Base-by-base conservation (phyloP, 768 basidiomycete genomes). In the Boletus pseudo-olivaceus region DNA sequence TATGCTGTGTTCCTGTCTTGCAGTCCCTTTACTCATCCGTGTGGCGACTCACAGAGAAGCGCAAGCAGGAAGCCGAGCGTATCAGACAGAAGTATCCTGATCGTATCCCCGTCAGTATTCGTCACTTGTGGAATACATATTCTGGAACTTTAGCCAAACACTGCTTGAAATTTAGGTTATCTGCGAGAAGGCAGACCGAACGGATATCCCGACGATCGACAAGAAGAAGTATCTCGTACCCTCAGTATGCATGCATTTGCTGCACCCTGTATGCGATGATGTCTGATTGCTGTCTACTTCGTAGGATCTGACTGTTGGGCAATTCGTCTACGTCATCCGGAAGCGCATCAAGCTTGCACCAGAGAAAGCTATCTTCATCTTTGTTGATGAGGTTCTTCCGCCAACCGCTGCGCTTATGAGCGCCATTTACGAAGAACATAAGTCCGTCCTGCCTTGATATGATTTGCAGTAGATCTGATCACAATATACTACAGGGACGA, bases 201-300 rank as follows among this genome's bases (percentile, higher is more conserved):
- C 94, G 51, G 97, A 99, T 76, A 98, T 99, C 72, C 92, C 95
- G 1, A 95, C 94, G 29, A 98, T 99, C 70, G 97, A 99, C 82
- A 99, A 99, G 90, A 98, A 99, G 94, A 99, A 99, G 80, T 99
- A 99, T 64, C 81, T 99, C 49, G 97, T 99, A 10, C 97, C 97
- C 41, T 95, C 94, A 51, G 96, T 96, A 66, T 65, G 89, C 72
- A 40, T 46, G 20, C 40, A 26, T 41, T 46, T 46, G 1, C 35
- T 41, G 27, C 39, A n/a, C 32, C 43, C 29, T 14, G 37, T 42
- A 47, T 27, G 33, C 57, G 62, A 66, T 72, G 61, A 56, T 43
- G 49, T 53, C 63, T 71, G 65, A 70, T 72, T 57, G 19, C 29
- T 33, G 30, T 54, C 33, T 50, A 30, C 50, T 35, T 26, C 35